phyloP scores from a whole-genome alignment of 1,284 basidiomycete species.

The Pascua guehoae region DNA sequence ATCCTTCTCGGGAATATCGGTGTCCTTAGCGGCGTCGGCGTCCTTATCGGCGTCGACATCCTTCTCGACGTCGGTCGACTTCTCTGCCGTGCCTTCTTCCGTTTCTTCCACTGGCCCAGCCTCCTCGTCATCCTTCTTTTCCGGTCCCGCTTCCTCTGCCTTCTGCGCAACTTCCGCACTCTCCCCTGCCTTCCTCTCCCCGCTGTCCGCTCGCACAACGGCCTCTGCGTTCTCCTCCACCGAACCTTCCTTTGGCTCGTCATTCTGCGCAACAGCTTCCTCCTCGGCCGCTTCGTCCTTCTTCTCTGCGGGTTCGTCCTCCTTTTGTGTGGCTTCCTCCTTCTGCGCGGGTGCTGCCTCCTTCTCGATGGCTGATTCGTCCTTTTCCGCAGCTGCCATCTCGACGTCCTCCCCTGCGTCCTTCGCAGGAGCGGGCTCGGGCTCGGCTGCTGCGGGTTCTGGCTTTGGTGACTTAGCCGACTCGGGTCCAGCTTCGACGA shows the following conservation, averaged over 20 bases:
- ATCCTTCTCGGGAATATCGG: too few relatives aligned
- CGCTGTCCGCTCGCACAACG: too few relatives aligned
- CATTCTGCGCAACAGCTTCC: background rate
- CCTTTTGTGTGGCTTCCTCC: slow-evolving; percentile 4
- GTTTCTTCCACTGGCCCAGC: too few relatives aligned
- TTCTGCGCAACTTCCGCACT: too few relatives aligned
- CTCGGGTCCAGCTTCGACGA: slow-evolving; percentile 26
- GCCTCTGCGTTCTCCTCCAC: too few relatives aligned
- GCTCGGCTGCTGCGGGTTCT: background rate
- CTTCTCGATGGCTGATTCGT: slow-evolving; percentile 3
- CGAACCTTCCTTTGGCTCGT: background rate
- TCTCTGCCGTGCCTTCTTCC: too few relatives aligned
- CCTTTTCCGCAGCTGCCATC: background rate
- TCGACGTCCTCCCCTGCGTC: background rate
- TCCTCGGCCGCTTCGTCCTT: slow-evolving; percentile 2
- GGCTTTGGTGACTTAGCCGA: slow-evolving; percentile 11
- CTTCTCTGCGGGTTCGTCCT: slow-evolving; percentile 1
- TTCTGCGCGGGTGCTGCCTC: slow-evolving; percentile 1
- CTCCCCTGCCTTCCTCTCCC: too few relatives aligned
- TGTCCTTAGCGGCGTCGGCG: too few relatives aligned
- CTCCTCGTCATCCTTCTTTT: too few relatives aligned
- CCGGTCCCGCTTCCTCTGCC: too few relatives aligned
- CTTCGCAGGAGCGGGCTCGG: background rate
- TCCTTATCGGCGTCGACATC: too few relatives aligned
- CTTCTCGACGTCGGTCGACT: too few relatives aligned